phyloP scores from a whole-genome alignment of 179 eudicot species.

The Drosera spatulata region DNA sequence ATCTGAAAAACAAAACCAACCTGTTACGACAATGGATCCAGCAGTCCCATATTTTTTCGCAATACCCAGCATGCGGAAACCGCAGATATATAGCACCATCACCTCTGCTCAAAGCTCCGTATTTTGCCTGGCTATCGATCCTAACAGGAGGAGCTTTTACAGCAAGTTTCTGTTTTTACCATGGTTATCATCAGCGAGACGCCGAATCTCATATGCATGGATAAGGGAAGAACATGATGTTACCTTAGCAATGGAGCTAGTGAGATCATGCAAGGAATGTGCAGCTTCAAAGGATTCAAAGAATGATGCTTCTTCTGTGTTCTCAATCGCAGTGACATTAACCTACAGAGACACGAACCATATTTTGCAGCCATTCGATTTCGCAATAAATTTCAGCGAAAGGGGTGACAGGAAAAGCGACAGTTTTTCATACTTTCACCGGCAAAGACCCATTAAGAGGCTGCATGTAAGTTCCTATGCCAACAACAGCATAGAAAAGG shows the following conservation, averaged over 20 bases:
- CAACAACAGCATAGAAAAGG: conserved; percentile 76
- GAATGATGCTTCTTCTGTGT: conserved; percentile 92
- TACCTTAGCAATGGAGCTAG: conserved; percentile 81
- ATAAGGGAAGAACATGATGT: neutral
- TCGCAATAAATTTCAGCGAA: neutral
- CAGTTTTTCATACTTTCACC: conserved; percentile 27
- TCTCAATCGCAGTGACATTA: conserved; percentile 55
- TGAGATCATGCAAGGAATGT: conserved; percentile 71
- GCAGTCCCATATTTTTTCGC: conserved; percentile 99
- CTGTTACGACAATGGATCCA: conserved; percentile 85
- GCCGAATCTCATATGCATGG: neutral
- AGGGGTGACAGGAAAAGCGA: neutral
- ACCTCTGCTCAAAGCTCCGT: conserved; percentile 94
- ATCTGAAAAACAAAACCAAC: conserved; percentile 15
- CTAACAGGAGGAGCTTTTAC: conserved; percentile 97
- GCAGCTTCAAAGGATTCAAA: conserved; percentile 97
- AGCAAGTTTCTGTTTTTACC: conserved; percentile 62
- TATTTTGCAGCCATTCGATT: neutral
- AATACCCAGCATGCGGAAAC: conserved; percentile 88
- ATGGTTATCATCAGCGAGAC: neutral
- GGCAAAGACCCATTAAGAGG: conserved; percentile 68
- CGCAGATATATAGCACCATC: conserved; percentile 98
- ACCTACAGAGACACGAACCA: conserved; percentile 36
- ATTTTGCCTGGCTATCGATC: conserved; percentile 98
- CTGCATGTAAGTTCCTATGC: conserved; percentile 81